These are phyloP conservation scores for Aspergillus sp. DNA, from an alignment of 2,329 filamentous ascomycete species.

Conservation along the genomic window DNA sequence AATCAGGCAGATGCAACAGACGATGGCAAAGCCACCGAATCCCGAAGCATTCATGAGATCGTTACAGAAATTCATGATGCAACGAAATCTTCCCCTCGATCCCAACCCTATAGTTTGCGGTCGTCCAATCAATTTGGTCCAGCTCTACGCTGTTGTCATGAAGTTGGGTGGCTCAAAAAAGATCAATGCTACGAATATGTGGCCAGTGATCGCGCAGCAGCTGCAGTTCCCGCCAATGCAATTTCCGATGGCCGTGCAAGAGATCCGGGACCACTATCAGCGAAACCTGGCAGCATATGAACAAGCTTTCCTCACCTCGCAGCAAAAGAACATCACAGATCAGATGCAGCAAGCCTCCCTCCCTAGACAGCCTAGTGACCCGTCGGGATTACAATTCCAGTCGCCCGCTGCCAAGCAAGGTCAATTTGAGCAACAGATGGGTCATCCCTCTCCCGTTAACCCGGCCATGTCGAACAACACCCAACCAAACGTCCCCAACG, in stretches of 20 bases:
- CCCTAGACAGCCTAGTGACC: constrained; percentile 36
- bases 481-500: constrained; percentile 35
- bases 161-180: constrained; percentile 75
- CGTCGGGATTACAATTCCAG: constrained; percentile 43
- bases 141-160: constrained; percentile 73
- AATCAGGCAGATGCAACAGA: constrained; percentile 50
- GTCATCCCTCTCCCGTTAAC: constrained; percentile 31
- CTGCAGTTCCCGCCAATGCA: constrained; percentile 61
- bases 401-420: constrained; percentile 48
- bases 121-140: constrained; percentile 69
- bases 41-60: constrained; percentile 73
- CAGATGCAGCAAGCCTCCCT: constrained; percentile 43
- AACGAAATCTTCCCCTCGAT: constrained; percentile 71
- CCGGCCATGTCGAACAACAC: constrained; percentile 28
- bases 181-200: constrained; percentile 67
- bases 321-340: constrained; percentile 43
- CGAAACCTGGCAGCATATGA: constrained; percentile 76
- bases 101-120: constrained; percentile 70
- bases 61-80: constrained; percentile 72
- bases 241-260: constrained; percentile 63
- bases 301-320: constrained; percentile 44
- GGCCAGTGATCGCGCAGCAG: constrained; percentile 68
- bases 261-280: constrained; percentile 71
- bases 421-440: constrained; percentile 45
- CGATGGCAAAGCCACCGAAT: constrained; percentile 39